These are phyloP conservation scores for Skeletonema grethae DNA, from an alignment of 108 stramenopile genomes.

Conservation along the genomic window DNA sequence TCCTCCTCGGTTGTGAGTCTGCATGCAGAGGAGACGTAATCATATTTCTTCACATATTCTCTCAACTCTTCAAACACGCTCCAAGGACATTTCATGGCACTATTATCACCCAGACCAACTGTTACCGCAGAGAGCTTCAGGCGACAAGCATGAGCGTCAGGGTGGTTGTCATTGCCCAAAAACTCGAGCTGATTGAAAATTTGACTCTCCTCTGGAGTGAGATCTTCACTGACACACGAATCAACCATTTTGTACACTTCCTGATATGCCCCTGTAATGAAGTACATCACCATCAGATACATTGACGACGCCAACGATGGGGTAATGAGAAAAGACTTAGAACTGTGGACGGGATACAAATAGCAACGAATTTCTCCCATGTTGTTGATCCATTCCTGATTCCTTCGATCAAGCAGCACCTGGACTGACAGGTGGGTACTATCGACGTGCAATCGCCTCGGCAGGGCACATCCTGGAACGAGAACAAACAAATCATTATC, in stretches of 20 bases:
- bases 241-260: constrained; percentile 96
- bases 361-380: constrained; percentile 96
- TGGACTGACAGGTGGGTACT: constrained; percentile 85
- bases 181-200: constrained; percentile 93
- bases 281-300: constrained; percentile 95
- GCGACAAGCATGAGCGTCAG: constrained; percentile 95
- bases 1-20: constrained; percentile 91
- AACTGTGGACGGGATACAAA: constrained; percentile 96
- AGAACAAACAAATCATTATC: constrained; percentile 96
- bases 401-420: constrained; percentile 90
- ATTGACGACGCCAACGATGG: constrained; percentile 96
- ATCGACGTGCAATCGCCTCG: constrained; percentile 84
- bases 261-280: constrained; percentile 95
- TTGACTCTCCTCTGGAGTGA: constrained; percentile 92
- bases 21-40: constrained; percentile 88
- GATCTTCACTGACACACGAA: constrained; percentile 95
- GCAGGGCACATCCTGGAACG: constrained; percentile 92
- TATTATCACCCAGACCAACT: constrained; percentile 85
- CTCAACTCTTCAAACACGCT: constrained; percentile 88
- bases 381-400: constrained; percentile 96
- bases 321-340: constrained; percentile 89
- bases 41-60: constrained; percentile 88
- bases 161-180: constrained; percentile 92
- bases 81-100: constrained; percentile 92
- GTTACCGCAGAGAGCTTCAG: constrained; percentile 91